Evolutionary conservation across 2,329 filamentous ascomycete genomes (phyloP), one percentile per base, ranked within the genome.

Genomic region (Ophiobolus disseminans): DNA sequence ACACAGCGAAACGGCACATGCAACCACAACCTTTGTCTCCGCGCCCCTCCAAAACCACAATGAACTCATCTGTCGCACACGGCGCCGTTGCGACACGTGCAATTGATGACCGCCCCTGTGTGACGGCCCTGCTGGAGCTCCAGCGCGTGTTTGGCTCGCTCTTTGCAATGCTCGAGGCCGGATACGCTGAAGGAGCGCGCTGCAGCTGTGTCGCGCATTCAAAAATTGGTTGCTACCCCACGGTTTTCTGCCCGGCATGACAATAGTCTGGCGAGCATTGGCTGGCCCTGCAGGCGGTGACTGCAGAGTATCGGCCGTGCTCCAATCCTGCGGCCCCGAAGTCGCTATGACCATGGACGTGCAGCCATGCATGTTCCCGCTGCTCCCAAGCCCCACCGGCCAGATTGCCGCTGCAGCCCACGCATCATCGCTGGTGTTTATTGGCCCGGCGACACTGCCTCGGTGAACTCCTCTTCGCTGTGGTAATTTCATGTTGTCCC

Each of bases 401-500:
- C 51, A 64, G 65, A 66, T 67, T 66, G 56, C 60, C 63, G 63
- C 62, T 54, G 54, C 56, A 57, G 61, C 62, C 63, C 67, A 67
- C 65, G 62, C 56, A 56, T 50, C 56, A 53, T 58, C 60, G 44
- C 22, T 21, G 0, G 19, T 52, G 34, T 10, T 47, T 26, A 73
- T 72, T 73, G 67, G 70, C 43, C 56, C 64, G 60, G 51, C 47
- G 22, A 39, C 40, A 42, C 43, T 49, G 57, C 52, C 31, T 40
- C 47, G 48, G 49, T 55, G 45, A 52, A 49, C 56, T 56, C 41
- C 45, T 50, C 61, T 64, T 57, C 48, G 45, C 58, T 60, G 62
- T 54, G 57, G 68, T 72, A 73, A 73, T 72, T 70, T 73, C 69
- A 72, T 70, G 50, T 55, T 36, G 40, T 39, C 40, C 50, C 67